Conservation (phyloP, 2,329 filamentous ascomycete genomes). For the Pseudogymnoascus sp. region DNA sequence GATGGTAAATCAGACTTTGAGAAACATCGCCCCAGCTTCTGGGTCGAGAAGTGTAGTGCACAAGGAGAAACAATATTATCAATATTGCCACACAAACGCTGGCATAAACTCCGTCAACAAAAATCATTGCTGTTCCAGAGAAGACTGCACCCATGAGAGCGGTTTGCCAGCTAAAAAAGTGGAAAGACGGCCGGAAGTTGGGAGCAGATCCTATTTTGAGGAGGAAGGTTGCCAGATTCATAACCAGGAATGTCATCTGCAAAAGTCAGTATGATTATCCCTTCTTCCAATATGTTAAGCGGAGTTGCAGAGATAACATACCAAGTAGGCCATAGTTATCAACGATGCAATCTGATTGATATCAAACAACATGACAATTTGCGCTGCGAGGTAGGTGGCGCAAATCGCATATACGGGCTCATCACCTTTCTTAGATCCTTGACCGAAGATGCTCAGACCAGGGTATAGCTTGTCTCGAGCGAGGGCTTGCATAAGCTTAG, state of each 20-base stretch:
- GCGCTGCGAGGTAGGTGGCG: conserved; percentile 66
- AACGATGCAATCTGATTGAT: conserved; percentile 85
- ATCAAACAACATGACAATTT: conserved; percentile 73
- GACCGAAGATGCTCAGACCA: conserved; percentile 65
- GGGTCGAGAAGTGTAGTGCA: conserved; percentile 77
- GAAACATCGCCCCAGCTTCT: conserved; percentile 89
- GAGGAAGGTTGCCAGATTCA: conserved; percentile 79
- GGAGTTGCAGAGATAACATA: conserved; percentile 28
- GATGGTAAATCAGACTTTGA: conserved; percentile 80
- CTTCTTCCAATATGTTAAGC: background rate
- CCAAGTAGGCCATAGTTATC: conserved; percentile 82
- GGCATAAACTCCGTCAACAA: conserved; percentile 77
- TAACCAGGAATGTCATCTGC: conserved; percentile 81
- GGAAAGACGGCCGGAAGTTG: conserved; percentile 82
- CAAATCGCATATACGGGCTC: conserved; percentile 72
- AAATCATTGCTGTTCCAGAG: conserved; percentile 79
- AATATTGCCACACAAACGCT: conserved; percentile 66
- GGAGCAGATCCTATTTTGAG: conserved; percentile 81
- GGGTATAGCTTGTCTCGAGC: conserved; percentile 73
- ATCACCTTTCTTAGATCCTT: conserved; percentile 63
- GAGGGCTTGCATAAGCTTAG: conserved; percentile 77
- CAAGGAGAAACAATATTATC: conserved; percentile 70
- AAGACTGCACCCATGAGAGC: conserved; percentile 67
- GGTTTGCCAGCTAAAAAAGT: conserved; percentile 83
- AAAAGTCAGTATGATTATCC: conserved; percentile 12